Evolutionary conservation across 306 rosid species (phyloP).

Genomic region (Carpinus fangiana): DNA sequence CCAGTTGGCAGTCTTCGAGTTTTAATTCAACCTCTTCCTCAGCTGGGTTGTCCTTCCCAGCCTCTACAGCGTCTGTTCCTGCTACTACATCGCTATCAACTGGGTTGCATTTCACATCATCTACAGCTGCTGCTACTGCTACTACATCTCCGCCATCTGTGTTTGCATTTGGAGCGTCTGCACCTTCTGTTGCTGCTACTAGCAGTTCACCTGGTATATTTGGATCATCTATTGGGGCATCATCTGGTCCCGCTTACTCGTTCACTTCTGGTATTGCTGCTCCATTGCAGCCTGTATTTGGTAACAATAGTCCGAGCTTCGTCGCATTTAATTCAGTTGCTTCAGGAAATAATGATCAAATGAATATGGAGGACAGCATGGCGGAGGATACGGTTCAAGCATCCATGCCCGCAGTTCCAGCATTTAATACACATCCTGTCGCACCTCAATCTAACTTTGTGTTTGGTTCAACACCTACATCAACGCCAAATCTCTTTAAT

Average conservation of each 20-base stretch:
- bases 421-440: constrained; percentile 51
- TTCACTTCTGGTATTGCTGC: constrained; percentile 52
- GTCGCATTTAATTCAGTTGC: constrained; percentile 44
- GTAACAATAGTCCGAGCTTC: constrained; percentile 43
- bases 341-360: constrained; percentile 60
- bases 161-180: constrained; percentile 34
- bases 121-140: constrained; percentile 19
- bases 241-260: constrained; percentile 53
- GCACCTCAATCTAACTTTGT: constrained; percentile 52
- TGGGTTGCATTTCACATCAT: constrained; percentile 28
- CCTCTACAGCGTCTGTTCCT: constrained; percentile 35
- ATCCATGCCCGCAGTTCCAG: constrained; percentile 37
- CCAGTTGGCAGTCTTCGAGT: constrained; percentile 59
- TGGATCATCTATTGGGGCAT: constrained; percentile 49
- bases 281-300: constrained; percentile 62
- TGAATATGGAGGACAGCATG: constrained; percentile 88
- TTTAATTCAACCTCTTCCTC: constrained; percentile 36
- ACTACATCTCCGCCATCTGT: constrained; percentile 24
- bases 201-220: constrained; percentile 40
- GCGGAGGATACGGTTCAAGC: constrained; percentile 78
- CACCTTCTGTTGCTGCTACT: constrained; percentile 36
- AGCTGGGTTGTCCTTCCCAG: constrained; percentile 36
- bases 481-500: constrained; percentile 51
- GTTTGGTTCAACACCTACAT: constrained; percentile 56
- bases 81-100: constrained; percentile 25